Evolutionary conservation across 345 rosid species (phyloP), one percentile per base, ranked within the genome.

Genomic region (Passiflora organensis): DNA sequence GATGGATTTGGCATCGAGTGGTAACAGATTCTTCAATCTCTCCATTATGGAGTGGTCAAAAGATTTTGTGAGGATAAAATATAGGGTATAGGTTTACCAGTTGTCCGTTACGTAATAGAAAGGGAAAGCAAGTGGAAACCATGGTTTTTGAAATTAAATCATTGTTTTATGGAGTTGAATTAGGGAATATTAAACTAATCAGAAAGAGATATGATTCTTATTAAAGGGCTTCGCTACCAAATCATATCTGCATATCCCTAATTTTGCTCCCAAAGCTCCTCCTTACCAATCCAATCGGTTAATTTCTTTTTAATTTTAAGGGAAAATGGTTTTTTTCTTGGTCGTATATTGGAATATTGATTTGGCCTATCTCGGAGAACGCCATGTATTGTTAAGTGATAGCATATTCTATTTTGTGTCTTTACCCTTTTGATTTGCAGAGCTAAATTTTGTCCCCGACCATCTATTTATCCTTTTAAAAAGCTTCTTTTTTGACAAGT

Each of bases 241-340:
- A 76, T 81, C 78, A 38, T 63, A 37, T 32, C 32, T 68, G 66
- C 81, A 67, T 14, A 76, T 81, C 81, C 76, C 78, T 53, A 67
- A 51, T 69, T 78, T 78, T 63, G 55, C 77, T 73, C 80, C 66
- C 32, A n/a, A n/a, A n/a, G 14, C 17, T 37, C 12, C 48, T 43
- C 43, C 68, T 48, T 43, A 32, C 56, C 61, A 59, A 58, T n/a
- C n/a, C n/a, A n/a, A n/a, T n/a, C n/a, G n/a, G n/a, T n/a, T n/a
- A n/a, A n/a, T n/a, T n/a, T n/a, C n/a, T n/a, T n/a, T n/a, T n/a
- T n/a, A n/a, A n/a, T n/a, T n/a, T n/a, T n/a, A n/a, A n/a, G n/a
- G n/a, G n/a, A n/a, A n/a, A n/a, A n/a, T n/a, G n/a, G n/a, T n/a
- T n/a, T n/a, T 2, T 20, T 45, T 6, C 3, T 17, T 45, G 51